Evolutionary conservation across 2,329 filamentous ascomycete genomes (phyloP).

Genomic region (Stagonosporopsis chrysanthemi): DNA sequence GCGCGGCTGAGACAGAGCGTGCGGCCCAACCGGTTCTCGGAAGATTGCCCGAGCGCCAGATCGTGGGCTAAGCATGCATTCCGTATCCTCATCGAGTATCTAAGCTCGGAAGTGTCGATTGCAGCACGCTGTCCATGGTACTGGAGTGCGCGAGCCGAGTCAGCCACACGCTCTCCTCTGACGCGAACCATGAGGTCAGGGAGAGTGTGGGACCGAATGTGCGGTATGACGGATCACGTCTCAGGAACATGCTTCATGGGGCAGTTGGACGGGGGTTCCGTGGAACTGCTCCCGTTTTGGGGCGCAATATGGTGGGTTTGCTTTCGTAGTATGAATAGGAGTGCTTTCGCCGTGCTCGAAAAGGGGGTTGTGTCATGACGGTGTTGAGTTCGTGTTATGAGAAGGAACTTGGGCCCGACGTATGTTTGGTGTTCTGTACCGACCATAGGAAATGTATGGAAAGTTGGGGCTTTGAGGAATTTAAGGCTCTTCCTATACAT

Average conservation of each 20-base stretch:
- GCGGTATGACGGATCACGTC: not conserved
- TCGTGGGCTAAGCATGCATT: not conserved
- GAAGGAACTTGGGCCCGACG: not conserved
- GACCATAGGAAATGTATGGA: no score
- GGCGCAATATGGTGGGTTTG: not conserved
- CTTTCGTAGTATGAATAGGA: not conserved
- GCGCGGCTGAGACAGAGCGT: not conserved
- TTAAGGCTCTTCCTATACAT: not conserved
- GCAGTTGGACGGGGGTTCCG: not conserved
- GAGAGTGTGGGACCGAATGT: not conserved
- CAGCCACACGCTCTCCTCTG: not conserved
- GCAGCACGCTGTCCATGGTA: not conserved
- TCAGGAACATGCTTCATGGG: not conserved
- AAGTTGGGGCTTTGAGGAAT: no score
- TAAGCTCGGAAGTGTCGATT: not conserved
- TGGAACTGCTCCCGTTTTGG: not conserved
- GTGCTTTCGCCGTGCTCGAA: not conserved
- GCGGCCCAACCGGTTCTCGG: no score
- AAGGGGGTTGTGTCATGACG: not conserved
- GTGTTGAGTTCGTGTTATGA: not conserved
- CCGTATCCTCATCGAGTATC: not conserved
- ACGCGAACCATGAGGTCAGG: not conserved
- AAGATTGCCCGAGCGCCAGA: not conserved
- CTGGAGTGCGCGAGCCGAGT: not conserved
- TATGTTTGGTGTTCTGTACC: not conserved